Base-by-base conservation (phyloP, 257 asterid species). In the Nicotiana attenuata region DNA sequence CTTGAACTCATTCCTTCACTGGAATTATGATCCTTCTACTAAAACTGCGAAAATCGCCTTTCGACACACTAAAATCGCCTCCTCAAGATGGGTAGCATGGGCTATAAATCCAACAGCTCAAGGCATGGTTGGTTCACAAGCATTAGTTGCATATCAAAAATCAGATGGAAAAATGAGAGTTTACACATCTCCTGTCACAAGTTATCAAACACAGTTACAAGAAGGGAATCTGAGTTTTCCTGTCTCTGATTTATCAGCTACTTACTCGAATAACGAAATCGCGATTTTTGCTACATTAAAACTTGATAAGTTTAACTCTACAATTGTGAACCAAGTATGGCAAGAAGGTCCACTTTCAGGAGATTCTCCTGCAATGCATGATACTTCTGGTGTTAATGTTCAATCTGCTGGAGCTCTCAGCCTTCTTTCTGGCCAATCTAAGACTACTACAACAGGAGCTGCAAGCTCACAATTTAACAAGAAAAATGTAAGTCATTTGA, bases 261-360 rank as follows among this genome's bases (percentile, higher is more conserved):
- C 91, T 0, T 91, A 87, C 55, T 76, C 87, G 0, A 85, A 84
- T n/a, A 90, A 86, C 8, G 98, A 92, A 29, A 85, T 86, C 83
- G 84, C 81, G 84, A 89, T 93, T 33, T 95, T 88, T 76, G 98
- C 97, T 5, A 92, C 91, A 0, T 78, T 95, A 35, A 88, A 78
- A 68, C 92, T 93, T 31, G 94, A 85, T 19, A 87, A 90, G 28
- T 64, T 87, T 2, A 91, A 90, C 86, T 84, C 92, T 7, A 80
- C 93, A 4, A 80, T 86, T 15, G 82, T 93, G 33, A 93, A 92
- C 82, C 99, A 95, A 77, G 91, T 92, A n/a, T 95, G 99, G 99
- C 99, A 95, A 82, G 93, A 90, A 20, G 99, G 98, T 13, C 97
- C 98, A 2, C 59, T 93, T 80, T 93, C 97, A 7, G 90, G 91